Percentiles rank a stretch among this genome's conserved stretches.
phyloP scores from a whole-genome alignment of 1,284 basidiomycete species.

The Cystobasidiaceae sp. region DNA sequence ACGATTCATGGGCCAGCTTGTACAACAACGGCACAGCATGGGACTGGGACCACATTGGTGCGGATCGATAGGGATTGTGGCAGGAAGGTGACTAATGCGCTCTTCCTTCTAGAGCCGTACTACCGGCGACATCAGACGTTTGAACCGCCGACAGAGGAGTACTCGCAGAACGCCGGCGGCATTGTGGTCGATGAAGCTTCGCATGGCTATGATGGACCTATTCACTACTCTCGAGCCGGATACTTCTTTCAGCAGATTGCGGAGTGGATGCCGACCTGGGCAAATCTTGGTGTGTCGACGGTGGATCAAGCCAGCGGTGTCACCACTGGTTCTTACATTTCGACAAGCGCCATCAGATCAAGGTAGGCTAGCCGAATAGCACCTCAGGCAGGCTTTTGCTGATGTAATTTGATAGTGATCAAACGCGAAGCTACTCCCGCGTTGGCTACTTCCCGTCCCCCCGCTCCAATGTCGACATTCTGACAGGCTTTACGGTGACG shows the following conservation, averaged over 20 bases:
- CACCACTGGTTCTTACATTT: slow-evolving; percentile 23
- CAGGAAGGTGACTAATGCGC: not conserved
- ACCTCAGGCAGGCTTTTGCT: not conserved
- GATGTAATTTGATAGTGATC: slow-evolving; percentile 54
- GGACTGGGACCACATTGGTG: slow-evolving; percentile 19
- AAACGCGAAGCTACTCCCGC: slow-evolving; percentile 61
- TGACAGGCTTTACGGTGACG: slow-evolving; percentile 59
- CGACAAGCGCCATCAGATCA: slow-evolving; percentile 18
- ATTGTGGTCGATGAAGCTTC: slow-evolving; percentile 30
- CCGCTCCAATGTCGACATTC: slow-evolving; percentile 60
- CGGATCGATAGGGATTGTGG: too few relatives aligned
- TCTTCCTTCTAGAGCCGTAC: not conserved
- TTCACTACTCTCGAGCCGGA: slow-evolving; percentile 41
- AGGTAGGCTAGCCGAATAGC: not conserved
- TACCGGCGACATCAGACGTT: slow-evolving; percentile 42
- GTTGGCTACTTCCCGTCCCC: slow-evolving; percentile 62
- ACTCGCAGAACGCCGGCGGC: slow-evolving; percentile 16
- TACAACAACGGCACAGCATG: slow-evolving; percentile 18
- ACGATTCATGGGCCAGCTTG: slow-evolving; percentile 48
- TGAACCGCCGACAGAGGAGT: slow-evolving; percentile 32
- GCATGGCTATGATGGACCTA: slow-evolving; percentile 42
- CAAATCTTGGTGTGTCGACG: slow-evolving; percentile 35
- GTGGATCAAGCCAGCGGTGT: slow-evolving; percentile 33
- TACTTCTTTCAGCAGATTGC: slow-evolving; percentile 35
- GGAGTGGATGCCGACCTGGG: slow-evolving; percentile 39